Conservation (phyloP, 2,329 filamentous ascomycete genomes). For the Botrytis aclada region DNA sequence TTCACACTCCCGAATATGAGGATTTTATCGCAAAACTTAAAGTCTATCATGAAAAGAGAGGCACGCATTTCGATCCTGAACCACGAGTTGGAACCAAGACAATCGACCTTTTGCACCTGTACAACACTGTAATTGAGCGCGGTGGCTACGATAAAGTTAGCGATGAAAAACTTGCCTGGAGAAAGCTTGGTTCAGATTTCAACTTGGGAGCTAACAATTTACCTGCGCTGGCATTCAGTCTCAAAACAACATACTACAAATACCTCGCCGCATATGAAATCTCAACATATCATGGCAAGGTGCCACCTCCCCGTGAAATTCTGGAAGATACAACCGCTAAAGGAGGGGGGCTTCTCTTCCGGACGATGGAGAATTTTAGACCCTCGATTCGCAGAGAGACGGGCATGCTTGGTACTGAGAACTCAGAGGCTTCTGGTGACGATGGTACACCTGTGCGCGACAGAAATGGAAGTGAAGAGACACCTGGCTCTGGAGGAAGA, state of each 20-base stretch:
- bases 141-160: conserved; percentile 86
- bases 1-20: conserved; percentile 65
- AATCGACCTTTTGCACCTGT: conserved; percentile 75
- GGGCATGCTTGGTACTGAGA: conserved; percentile 49
- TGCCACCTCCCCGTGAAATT: conserved; percentile 84
- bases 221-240: conserved; percentile 77
- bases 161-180: conserved; percentile 82
- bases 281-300: conserved; percentile 69
- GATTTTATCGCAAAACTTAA: conserved; percentile 73
- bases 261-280: conserved; percentile 88
- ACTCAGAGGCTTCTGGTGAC: conserved; percentile 58
- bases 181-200: conserved; percentile 70
- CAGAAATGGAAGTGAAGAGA: conserved; percentile 47
- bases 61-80: conserved; percentile 74
- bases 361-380: conserved; percentile 75
- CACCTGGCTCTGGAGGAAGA: conserved; percentile 52
- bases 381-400: conserved; percentile 43
- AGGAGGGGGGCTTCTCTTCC: conserved; percentile 72
- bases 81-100: conserved; percentile 76
- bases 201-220: conserved; percentile 72
- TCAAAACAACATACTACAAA: conserved; percentile 89
- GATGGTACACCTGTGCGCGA: conserved; percentile 58
- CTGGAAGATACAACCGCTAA: conserved; percentile 76
- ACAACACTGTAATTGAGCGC: conserved; percentile 69
- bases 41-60: conserved; percentile 74